Base-by-base conservation (phyloP, 768 basidiomycete species). In the Austroboletus festivus region DNA sequence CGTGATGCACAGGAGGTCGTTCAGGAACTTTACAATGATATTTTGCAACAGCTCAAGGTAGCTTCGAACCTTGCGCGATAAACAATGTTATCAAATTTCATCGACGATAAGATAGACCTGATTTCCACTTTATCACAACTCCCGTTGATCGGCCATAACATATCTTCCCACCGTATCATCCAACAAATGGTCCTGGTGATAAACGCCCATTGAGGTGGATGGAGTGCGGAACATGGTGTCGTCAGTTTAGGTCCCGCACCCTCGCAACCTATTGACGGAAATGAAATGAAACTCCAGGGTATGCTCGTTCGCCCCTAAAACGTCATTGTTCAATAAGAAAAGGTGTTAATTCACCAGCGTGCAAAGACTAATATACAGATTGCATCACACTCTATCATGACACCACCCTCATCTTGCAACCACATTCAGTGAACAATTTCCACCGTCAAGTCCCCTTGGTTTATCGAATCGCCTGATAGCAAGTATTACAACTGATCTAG, bases 361-460 rank as follows among this genome's bases (percentile, higher is more conserved):
- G 50, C 43, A 39, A 41, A 22, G 30, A 45, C 42, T 57, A 51
- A 47, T 54, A 59, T 51, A 59, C 58, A 58, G 47, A 51, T 43
- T 23, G 28, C 54, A 43, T 38, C 38, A 40, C 44, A 20, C 23
- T 55, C 52, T 57, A 59, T 56, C 42, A 51, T 46, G 44, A 59
- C 47, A 53, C 22, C 44, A 50, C 40, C 44, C 24, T 22, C 20
- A 38, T 18, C 20, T 51, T 35, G 26, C 47, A 45, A n/a, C 45
- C 40, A 48, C 33, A 19, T 48, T 72, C 57, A 86, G 62, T 89
- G 86, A 44, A 83, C 81, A 59, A 96, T 94, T 71, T 94, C 93
- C 46, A 89, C 86, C 22, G 83, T 81, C 63, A 96, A 73, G 68
- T 97, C 94, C 40, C 93, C 93, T 70, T 94, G 91, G 68, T 85